A percentile compares a stretch with the other conserved stretches of the same genome.
Evolutionary conservation across 2,329 filamentous ascomycete genomes (phyloP).

Genomic region (Passalora sequoiae): DNA sequence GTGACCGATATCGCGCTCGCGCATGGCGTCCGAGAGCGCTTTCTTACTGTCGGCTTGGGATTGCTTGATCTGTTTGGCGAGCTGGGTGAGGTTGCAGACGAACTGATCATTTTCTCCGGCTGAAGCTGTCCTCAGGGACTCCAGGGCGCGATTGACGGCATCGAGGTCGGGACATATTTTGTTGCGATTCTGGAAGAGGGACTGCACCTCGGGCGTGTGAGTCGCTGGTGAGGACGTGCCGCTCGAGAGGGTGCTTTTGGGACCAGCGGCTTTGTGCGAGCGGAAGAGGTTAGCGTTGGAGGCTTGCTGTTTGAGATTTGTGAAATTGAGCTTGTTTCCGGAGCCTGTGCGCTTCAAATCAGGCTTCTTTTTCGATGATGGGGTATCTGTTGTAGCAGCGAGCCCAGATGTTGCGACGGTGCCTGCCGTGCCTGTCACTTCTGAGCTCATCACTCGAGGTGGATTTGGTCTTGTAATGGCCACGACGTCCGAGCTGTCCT

Average conservation of each 20-base stretch:
- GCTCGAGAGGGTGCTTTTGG: constrained; percentile 1
- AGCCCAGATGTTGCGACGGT: not conserved
- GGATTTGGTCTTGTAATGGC: not conserved
- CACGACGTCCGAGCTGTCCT: not conserved
- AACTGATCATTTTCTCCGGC: constrained; percentile 5
- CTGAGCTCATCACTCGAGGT: not conserved
- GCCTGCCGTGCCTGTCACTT: not conserved
- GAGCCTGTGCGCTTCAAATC: constrained; percentile 1
- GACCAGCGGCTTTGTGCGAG: not conserved
- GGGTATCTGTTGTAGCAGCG: not conserved
- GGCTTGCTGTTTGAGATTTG: not conserved
- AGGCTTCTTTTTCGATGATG: not conserved
- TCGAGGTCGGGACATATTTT: constrained; percentile 17
- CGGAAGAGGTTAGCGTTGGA: not conserved
- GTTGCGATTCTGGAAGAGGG: constrained; percentile 12
- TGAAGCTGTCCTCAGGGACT: constrained; percentile 10
- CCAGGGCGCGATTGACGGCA: constrained; percentile 18
- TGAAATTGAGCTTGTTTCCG: constrained; percentile 1
- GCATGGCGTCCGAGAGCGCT: constrained; percentile 21
- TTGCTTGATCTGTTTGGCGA: constrained; percentile 15
- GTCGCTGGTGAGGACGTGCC: constrained; percentile 4
- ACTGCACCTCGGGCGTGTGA: constrained; percentile 18
- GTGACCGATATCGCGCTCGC: constrained; percentile 15
- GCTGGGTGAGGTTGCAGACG: constrained; percentile 9
- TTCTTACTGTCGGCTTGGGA: constrained; percentile 15